Evolutionary conservation across 371 early-diverging fungal species (phyloP), one percentile per base, ranked within the genome.

Genomic region (Haplosporangium sp.): DNA sequence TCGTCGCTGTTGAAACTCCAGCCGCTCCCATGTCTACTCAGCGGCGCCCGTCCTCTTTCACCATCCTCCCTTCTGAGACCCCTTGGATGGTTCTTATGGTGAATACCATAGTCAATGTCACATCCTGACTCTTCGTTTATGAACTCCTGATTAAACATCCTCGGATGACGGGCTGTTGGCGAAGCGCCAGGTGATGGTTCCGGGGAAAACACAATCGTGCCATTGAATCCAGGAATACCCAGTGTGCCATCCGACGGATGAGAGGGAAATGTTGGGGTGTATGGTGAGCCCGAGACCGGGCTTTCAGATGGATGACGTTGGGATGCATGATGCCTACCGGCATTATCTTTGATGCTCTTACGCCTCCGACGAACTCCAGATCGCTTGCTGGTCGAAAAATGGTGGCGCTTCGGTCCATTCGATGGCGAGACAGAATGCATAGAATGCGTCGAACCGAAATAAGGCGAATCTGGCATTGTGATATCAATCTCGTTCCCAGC

Each of bases 1-100:
- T 76, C 76, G 29, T 76, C 76, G 12, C 76, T 76, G 21, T 69
- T 70, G 55, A 76, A 54, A n/a, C 76, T 76, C 67, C 67, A 76
- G 0, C 76, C 76, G 46, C 76, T 76, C 29, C 76, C 76, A 37
- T 76, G 76, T 51, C 76, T 66, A 43, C 76, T 76, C 41, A 76
- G 23, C 16, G 71, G 50, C 14, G 41, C 56, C 38, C 63, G 59
- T 9, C 52, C 61, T 23, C 50, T 60, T 5, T 45, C 62, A 11
- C 55, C 36, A 6, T 46, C 51, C 12, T 37, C 38, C 8, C 66
- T 50, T 43, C 41, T 18, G 45, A 37, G 61, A 13, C 54, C 47
- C 12, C 46, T 45, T 46, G 50, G 29, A 12, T 51, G 51, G 18
- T 23, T 45, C 62, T 55, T 73, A 29, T 54, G 11, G 46, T 14